Conservation (phyloP, 805 yeast species). For the Zygosaccharomyces bisporus region DNA sequence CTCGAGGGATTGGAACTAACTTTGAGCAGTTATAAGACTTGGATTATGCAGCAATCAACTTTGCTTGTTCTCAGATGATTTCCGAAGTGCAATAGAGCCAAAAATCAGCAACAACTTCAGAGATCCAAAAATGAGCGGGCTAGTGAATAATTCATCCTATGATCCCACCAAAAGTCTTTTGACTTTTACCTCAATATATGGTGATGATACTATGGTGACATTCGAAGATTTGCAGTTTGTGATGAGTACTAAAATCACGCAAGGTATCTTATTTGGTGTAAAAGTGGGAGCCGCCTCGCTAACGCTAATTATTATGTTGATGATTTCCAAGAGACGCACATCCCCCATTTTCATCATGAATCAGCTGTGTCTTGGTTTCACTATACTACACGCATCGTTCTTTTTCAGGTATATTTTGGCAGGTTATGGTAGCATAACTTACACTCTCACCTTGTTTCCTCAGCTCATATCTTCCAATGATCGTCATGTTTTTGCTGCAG, state of each 20-base stretch:
- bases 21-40: background rate
- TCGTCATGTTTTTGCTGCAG: slow-evolving; percentile 52
- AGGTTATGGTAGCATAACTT: slow-evolving; percentile 47
- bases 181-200: slow-evolving; percentile 43
- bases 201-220: slow-evolving; percentile 35
- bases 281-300: slow-evolving; percentile 54
- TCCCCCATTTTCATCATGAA: slow-evolving; percentile 76
- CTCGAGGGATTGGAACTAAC: background rate
- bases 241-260: slow-evolving; percentile 35
- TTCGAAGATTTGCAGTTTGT: slow-evolving; percentile 43
- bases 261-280: slow-evolving; percentile 50
- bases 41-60: background rate
- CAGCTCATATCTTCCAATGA: slow-evolving; percentile 38
- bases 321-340: slow-evolving; percentile 49
- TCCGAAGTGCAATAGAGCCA: background rate
- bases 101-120: background rate
- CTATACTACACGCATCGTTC: slow-evolving; percentile 59
- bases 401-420: slow-evolving; percentile 53
- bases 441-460: slow-evolving; percentile 46
- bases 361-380: slow-evolving; percentile 51
- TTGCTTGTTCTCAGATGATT: background rate
- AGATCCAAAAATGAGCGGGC: slow-evolving; percentile 11
- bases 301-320: slow-evolving; percentile 45
- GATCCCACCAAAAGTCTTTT: slow-evolving; percentile 30
- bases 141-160: slow-evolving; percentile 25